Percentiles rank a stretch among this genome's conserved stretches.
These are phyloP conservation scores for Syncephalastrum contaminatum DNA, from an alignment of 371 early-diverging fungal genomes.

Conservation along the genomic window DNA sequence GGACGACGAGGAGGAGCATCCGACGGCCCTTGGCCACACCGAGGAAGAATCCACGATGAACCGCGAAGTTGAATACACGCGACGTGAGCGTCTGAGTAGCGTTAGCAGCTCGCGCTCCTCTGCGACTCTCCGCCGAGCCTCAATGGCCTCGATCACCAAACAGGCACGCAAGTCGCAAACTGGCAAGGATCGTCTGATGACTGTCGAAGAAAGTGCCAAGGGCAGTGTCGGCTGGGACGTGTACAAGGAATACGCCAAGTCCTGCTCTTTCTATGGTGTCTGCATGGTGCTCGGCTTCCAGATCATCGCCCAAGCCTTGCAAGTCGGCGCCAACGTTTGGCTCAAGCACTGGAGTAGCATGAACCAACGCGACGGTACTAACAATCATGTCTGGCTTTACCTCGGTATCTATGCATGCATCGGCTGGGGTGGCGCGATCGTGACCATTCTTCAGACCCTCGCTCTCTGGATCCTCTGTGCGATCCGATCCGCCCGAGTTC, in stretches of 20 bases:
- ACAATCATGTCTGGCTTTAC: slow-evolving; percentile 53
- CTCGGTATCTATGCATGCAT: slow-evolving; percentile 80
- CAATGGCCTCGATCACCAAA: slow-evolving; percentile 44
- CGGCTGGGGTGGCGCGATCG: slow-evolving; percentile 66
- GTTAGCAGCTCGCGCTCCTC: slow-evolving; percentile 35
- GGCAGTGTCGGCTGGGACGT: slow-evolving; percentile 77
- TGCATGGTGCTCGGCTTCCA: slow-evolving; percentile 54
- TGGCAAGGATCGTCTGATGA: slow-evolving; percentile 56
- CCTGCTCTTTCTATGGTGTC: slow-evolving; percentile 66
- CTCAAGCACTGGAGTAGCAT: slow-evolving; percentile 70
- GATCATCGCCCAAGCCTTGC: slow-evolving; percentile 54
- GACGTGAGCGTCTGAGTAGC: slow-evolving; percentile 40
- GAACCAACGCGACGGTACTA: slow-evolving; percentile 37
- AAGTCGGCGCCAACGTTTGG: slow-evolving; percentile 67
- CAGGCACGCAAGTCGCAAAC: slow-evolving; percentile 16
- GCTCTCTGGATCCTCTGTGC: slow-evolving; percentile 83
- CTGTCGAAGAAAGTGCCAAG: slow-evolving; percentile 75
- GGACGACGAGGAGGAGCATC: slow-evolving; percentile 25
- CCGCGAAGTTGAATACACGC: slow-evolving; percentile 26
- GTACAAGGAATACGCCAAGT: slow-evolving; percentile 74
- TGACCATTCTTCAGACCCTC: slow-evolving; percentile 71
- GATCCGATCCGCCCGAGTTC: slow-evolving; percentile 66
- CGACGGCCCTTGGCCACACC: slow-evolving; percentile 31
- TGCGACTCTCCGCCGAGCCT: slow-evolving; percentile 56
- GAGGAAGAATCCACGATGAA: slow-evolving; percentile 38